Conservation (phyloP, 78 protist species). For the Dictyostelium capitatum region DNA sequence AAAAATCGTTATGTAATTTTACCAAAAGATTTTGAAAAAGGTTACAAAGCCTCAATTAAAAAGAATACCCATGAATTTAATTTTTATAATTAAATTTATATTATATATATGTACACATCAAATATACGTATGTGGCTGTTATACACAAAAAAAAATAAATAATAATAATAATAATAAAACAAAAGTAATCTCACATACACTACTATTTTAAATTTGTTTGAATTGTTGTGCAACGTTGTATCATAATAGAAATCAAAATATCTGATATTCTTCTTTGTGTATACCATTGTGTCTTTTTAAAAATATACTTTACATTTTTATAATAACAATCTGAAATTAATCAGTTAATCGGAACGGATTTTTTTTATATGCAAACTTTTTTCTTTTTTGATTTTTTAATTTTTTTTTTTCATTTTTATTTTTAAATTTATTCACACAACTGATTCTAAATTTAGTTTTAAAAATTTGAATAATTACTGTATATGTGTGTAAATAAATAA, state of each 20-base stretch:
- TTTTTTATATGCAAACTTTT: constrained; percentile 64
- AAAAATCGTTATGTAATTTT: constrained; percentile 98
- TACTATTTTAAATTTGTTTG: no score
- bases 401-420: constrained; percentile 64
- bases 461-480: neutral
- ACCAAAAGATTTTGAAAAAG: constrained; percentile 99
- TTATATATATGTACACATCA: neutral
- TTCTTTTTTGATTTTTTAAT: constrained; percentile 68
- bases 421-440: neutral
- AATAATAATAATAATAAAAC: no score
- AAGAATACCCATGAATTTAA: constrained; percentile 82
- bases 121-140: neutral
- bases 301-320: no score
- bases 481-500: neutral
- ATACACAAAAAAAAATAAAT: constrained; percentile 2
- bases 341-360: no score
- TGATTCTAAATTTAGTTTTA: neutral
- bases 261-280: no score
- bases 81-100: constrained; percentile 66
- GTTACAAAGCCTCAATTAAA: constrained; percentile 91
- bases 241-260: no score
- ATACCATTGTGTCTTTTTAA: no score
- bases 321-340: no score
- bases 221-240: no score
- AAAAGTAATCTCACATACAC: no score